These are phyloP conservation scores for Alternaria panax DNA, from an alignment of 2,329 filamentous ascomycete species.

Conservation along the genomic window DNA sequence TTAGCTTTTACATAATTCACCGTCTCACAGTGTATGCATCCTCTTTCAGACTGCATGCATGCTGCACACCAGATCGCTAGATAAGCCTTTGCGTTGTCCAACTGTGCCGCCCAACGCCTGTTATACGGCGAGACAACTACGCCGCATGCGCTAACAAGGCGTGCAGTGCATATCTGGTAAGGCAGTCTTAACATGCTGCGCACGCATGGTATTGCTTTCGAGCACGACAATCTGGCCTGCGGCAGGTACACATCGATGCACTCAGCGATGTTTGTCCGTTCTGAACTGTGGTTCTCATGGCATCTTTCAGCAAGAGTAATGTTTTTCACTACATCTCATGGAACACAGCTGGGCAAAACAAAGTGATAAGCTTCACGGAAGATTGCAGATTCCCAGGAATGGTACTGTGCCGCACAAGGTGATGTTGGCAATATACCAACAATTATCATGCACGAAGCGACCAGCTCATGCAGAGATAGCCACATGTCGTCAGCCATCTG, in stretches of 20 bases:
- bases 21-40: neutral
- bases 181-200: neutral
- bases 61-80: neutral
- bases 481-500: slow-evolving; percentile 1
- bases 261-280: neutral
- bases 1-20: neutral
- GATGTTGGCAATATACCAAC: neutral
- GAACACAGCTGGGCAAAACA: neutral
- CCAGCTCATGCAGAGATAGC: neutral
- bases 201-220: neutral
- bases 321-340: neutral
- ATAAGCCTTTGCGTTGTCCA: slow-evolving; percentile 1
- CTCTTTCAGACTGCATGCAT: neutral
- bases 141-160: slow-evolving; percentile 3
- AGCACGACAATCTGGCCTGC: neutral
- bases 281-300: neutral
- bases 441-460: neutral
- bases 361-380: slow-evolving; percentile 7
- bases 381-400: neutral
- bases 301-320: neutral
- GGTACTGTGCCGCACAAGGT: neutral
- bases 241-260: neutral
- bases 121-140: slow-evolving; percentile 3
- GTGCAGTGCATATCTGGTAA: neutral
- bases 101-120: slow-evolving; percentile 4